Base-by-base conservation (phyloP, 805 yeast species). In the Yarrowia sp. region DNA sequence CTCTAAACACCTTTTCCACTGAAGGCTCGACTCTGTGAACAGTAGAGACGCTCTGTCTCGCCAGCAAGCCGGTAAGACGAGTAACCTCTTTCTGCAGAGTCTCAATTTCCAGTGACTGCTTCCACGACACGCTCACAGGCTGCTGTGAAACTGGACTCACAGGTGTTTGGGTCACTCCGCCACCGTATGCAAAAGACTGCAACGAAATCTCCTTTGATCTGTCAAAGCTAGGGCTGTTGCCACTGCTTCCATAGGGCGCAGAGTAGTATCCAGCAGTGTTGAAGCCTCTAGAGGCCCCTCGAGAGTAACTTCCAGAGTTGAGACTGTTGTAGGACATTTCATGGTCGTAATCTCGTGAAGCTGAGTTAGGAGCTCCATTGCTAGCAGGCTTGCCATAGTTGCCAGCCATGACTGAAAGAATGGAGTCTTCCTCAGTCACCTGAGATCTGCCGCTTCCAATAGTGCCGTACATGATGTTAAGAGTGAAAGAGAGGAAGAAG, bases 391-490 rank as follows among this genome's bases (percentile, higher is more conserved):
- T 36, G 14, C 58, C 43, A 9, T 28, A 55, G 38, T 55, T 55
- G 36, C 61, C 61, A 9, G 61, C 45, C 61, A 55, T 55, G 28
- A 55, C 61, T n/a, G 61, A 55, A 13, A 55, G 39, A 15, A 55
- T 55, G 8, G 61, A 55, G 61, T 55, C 61, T 41, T 55, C 61
- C 33, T 55, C 61, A 4, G 61, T 55, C 5, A 39, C 43, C 31
- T 39, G 47, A 2, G 42, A 36, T n/a, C 58, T n/a, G 28, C 43
- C 58, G 11, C 58, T 51, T 51, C 58, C 58, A 9, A 51, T 51
- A 1, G 58, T 51, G 13, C 58, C 58, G 43, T 51, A 51, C 58
- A 51, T 51, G 32, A 10, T 39, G 43, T 2, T 13, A 43, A 22
- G 36, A n/a, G 22, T n/a, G n/a, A n/a, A n/a, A 14, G n/a, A 18